Evolutionary conservation across 176 grass and related monocot species (phyloP).

Genomic region (Phyllostachys edulis): DNA sequence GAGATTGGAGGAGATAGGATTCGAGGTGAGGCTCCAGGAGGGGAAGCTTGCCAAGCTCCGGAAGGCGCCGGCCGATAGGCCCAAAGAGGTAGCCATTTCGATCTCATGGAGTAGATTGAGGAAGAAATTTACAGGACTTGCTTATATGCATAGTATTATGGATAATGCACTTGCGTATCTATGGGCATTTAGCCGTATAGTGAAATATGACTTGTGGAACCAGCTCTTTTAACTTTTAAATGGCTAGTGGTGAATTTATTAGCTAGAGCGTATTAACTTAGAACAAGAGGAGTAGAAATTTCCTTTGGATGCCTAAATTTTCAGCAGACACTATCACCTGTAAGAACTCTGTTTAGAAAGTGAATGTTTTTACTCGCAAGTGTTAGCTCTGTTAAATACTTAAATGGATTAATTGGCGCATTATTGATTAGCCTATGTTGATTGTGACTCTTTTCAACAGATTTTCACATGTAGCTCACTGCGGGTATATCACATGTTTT

Average conservation of each 20-base stretch:
- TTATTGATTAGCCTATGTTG: background rate
- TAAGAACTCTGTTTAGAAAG: too few relatives aligned
- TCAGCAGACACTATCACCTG: background rate
- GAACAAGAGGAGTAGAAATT: background rate
- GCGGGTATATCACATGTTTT: background rate
- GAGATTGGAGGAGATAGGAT: background rate
- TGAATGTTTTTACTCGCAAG: background rate
- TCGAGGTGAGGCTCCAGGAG: conserved; percentile 10
- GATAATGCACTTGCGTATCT: background rate
- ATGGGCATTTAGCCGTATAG: background rate
- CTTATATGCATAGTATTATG: background rate
- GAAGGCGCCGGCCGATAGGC: background rate
- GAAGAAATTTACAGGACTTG: background rate
- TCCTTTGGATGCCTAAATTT: background rate
- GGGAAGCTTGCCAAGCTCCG: conserved; percentile 12
- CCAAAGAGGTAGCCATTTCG: conserved; percentile 21
- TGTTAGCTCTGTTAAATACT: background rate
- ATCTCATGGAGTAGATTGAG: conserved; percentile 3
- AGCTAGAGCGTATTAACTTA: background rate
- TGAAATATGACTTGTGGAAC: background rate
- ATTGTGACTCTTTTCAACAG: background rate
- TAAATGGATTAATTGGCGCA: background rate
- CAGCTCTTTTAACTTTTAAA: background rate
- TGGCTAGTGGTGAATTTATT: background rate
- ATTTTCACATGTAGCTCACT: background rate